These are phyloP conservation scores for Neoascochyta sp. DNA, from an alignment of 2,329 filamentous ascomycete species.

Conservation along the genomic window DNA sequence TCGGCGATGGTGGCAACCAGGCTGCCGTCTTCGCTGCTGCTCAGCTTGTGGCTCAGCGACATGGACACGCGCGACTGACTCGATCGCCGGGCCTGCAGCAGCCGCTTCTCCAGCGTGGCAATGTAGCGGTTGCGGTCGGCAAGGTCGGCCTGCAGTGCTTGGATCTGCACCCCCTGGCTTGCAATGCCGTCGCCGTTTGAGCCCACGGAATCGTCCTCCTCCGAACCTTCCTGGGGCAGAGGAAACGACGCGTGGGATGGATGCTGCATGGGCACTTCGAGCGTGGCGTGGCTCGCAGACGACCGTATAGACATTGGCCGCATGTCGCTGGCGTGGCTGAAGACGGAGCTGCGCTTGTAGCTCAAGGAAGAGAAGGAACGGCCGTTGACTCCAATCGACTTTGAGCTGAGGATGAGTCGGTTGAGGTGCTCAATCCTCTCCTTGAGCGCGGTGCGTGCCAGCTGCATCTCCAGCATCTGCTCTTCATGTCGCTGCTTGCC, in stretches of 20 bases:
- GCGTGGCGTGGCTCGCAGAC: conserved; percentile 39
- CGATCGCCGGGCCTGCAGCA: conserved; percentile 83
- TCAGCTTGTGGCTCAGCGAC: conserved; percentile 62
- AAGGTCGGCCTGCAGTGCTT: conserved; percentile 89
- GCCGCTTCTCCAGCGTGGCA: conserved; percentile 82
- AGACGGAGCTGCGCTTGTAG: conserved; percentile 36
- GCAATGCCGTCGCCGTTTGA: conserved; percentile 86
- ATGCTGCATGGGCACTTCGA: conserved; percentile 38
- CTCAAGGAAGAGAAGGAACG: conserved; percentile 43
- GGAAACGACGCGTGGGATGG: conserved; percentile 21
- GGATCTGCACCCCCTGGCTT: conserved; percentile 77
- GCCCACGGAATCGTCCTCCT: conserved; percentile 56
- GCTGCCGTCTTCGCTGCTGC: conserved; percentile 73
- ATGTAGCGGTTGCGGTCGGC: conserved; percentile 98
- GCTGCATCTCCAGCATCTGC: conserved; percentile 97
- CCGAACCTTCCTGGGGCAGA: conserved; percentile 30
- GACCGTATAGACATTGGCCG: conserved; percentile 50
- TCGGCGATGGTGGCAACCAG: conserved; percentile 71
- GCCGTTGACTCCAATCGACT: conserved; percentile 86
- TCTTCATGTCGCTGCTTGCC: conserved; percentile 86
- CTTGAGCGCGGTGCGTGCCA: conserved; percentile 90
- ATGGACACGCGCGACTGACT: conserved; percentile 85
- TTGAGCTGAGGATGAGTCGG: conserved; percentile 88
- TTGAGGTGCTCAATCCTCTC: conserved; percentile 97
- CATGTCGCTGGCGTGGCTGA: conserved; percentile 39